A percentile compares a stretch with the other conserved stretches of the same genome.
Evolutionary conservation across 2,329 filamentous ascomycete species (phyloP).

Genomic region (Pseudogymnoascus sp.): DNA sequence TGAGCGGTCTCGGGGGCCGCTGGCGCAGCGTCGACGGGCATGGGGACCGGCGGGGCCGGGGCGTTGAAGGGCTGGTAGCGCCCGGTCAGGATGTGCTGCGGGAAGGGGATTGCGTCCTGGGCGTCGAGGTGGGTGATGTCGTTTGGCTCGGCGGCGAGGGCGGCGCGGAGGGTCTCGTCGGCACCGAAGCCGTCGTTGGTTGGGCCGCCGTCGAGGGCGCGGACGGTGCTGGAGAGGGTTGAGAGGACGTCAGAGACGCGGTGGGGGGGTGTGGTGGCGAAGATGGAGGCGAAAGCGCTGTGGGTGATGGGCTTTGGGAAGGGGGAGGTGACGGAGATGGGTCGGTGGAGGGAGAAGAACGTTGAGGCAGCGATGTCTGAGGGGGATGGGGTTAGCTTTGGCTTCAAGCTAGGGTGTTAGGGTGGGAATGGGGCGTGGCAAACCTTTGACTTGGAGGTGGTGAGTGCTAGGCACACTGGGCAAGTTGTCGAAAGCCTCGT

Average conservation of each 20-base stretch:
- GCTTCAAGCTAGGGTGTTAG: background rate
- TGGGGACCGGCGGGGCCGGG: slow-evolving; percentile 70
- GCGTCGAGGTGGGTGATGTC: slow-evolving; percentile 46
- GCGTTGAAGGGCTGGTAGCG: slow-evolving; percentile 74
- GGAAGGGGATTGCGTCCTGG: slow-evolving; percentile 47
- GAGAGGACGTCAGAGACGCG: slow-evolving; percentile 53
- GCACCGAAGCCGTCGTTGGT: slow-evolving; percentile 22
- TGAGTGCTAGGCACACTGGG: slow-evolving; percentile 69
- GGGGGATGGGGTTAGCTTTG: slow-evolving; percentile 14
- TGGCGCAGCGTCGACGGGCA: slow-evolving; percentile 30
- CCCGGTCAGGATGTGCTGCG: slow-evolving; percentile 59
- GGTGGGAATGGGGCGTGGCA: background rate
- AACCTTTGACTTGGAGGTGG: slow-evolving; percentile 60
- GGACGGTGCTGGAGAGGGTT: slow-evolving; percentile 53
- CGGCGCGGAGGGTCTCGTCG: slow-evolving; percentile 30
- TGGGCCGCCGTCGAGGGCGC: slow-evolving; percentile 43
- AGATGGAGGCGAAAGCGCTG: slow-evolving; percentile 77
- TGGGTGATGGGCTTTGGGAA: slow-evolving; percentile 65
- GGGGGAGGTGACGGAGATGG: slow-evolving; percentile 78
- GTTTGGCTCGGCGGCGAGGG: slow-evolving; percentile 38
- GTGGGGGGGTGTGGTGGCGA: slow-evolving; percentile 47
- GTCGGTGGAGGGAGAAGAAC: slow-evolving; percentile 93
- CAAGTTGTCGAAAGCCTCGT: slow-evolving; percentile 46
- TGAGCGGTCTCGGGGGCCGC: slow-evolving; percentile 28
- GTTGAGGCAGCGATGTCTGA: slow-evolving; percentile 78